Base-by-base conservation (phyloP, 2,329 filamentous ascomycete genomes). In the Xylaria sp. region DNA sequence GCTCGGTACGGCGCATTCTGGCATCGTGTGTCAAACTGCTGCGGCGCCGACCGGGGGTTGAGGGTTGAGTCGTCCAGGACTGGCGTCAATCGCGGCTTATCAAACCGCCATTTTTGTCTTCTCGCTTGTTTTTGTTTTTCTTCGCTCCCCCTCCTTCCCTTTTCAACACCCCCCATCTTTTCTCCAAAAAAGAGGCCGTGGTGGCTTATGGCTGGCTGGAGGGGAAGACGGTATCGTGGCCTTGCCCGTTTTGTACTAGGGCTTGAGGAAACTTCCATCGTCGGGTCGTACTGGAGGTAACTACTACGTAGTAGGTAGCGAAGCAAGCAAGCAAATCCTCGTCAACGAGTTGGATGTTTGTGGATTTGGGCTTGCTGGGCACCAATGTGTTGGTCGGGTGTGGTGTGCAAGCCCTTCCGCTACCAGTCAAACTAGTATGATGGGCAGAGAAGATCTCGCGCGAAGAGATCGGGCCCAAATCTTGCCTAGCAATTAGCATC, bases 401-500 rank as follows among this genome's bases (percentile, higher is more conserved):
- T n/a, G n/a, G n/a, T n/a, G n/a, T n/a, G n/a, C n/a, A n/a, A n/a
- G n/a, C n/a, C n/a, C n/a, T n/a, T n/a, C n/a, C 24, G 11, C 24
- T 26, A 34, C 29, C 8, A 34, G 29, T 34, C 29, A n/a, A n/a
- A n/a, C n/a, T n/a, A n/a, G n/a, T n/a, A 34, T 13, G 29, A 34
- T 13, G 29, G 8, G 29, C 5, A 34, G 9, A 13, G 11, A 34
- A n/a, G n/a, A n/a, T n/a, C n/a, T 34, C 29, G 11, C 11, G 29
- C 21, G 37, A 44, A 20, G 11, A 52, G 48, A 54, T 56, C 56
- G 56, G 58, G 52, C 37, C 58, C 52, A 52, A 49, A 52, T 56
- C 55, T 56, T 41, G 48, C 34, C 51, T 39, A 45, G 56, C 58
- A 56, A 56, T 54, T 59, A 43, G n/a, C 52, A 22, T 52, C 58